Evolutionary conservation across 257 asterid species (phyloP).

Genomic region (Solanum bulbocastanum): DNA sequence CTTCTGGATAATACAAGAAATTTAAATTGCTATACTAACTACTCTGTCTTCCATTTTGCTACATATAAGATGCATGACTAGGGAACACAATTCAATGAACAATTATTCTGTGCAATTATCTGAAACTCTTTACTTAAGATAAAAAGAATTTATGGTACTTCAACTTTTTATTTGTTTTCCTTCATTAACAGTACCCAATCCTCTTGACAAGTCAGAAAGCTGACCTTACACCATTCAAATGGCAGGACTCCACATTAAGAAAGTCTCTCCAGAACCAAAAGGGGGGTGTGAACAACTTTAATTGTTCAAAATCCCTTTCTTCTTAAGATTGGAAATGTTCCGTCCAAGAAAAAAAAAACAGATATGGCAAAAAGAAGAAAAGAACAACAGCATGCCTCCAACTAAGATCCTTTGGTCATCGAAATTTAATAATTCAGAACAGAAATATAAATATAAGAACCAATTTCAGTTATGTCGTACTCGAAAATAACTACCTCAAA

Average conservation of each 20-base stretch:
- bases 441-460: background rate
- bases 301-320: background rate
- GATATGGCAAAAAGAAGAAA: background rate
- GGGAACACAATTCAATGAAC: background rate
- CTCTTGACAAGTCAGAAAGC: background rate
- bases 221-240: background rate
- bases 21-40: background rate
- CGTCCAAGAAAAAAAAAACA: background rate
- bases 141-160: background rate
- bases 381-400: background rate
- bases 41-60: background rate
- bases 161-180: background rate
- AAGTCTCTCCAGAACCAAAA: background rate
- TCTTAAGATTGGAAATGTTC: background rate
- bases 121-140: background rate
- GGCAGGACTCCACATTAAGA: background rate
- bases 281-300: background rate
- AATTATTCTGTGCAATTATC: background rate
- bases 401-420: background rate
- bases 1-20: background rate
- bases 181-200: background rate
- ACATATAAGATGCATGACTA: background rate
- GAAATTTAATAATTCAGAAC: background rate
- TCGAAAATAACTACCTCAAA: slow-evolving; percentile 55
- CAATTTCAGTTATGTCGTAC: background rate